Evolutionary conservation across 352 stramenopile species (phyloP), one percentile per base, ranked within the genome.

Genomic region (Globisporangium iwayamae): DNA sequence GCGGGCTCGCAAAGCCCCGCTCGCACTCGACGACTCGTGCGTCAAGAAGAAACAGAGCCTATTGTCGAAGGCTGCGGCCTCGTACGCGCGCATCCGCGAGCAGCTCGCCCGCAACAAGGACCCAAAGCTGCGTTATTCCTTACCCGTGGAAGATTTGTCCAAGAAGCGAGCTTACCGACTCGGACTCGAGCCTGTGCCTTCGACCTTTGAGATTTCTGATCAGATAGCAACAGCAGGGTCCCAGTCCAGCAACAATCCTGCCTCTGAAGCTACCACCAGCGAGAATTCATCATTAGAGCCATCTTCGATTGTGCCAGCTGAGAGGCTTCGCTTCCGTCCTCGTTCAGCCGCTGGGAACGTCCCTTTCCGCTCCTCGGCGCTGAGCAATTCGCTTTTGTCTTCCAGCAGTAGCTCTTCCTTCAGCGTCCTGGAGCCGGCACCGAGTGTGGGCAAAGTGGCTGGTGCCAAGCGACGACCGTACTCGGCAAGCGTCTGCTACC

Each of bases 401-500:
- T 45, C 8, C 45, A 61, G 20, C 18, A 48, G 36, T 22, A 25
- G 22, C 22, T 25, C 22, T 25, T 48, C 5, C 28, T 45, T 62
- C 43, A 48, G 16, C 43, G 43, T 6, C 4, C 36, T 68, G 3
- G 59, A 67, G 10, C 54, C 65, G 16, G 28, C 36, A 7, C 47
- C 14, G 25, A 67, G 48, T 10, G 56, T 56, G n/a, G 60, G 51
- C n/a, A 77, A 78, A 62, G 76, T 90, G 10, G 79, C 77, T 30
- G 81, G 79, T 5, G 81, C 81, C 0, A 79, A 69, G 60, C 73
- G 71, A 3, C 62, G 81, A 41, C 81, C 79, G 16, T 67, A 78
- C 50, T 88, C 81, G 2, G 81, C 81, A 2, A 87, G 64, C n/a
- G 68, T 90, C 48, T 69, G 68, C 34, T 88, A 79, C 57, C 62